phyloP scores from a whole-genome alignment of 140 eudicot species.

The Ambrosia hybrid region DNA sequence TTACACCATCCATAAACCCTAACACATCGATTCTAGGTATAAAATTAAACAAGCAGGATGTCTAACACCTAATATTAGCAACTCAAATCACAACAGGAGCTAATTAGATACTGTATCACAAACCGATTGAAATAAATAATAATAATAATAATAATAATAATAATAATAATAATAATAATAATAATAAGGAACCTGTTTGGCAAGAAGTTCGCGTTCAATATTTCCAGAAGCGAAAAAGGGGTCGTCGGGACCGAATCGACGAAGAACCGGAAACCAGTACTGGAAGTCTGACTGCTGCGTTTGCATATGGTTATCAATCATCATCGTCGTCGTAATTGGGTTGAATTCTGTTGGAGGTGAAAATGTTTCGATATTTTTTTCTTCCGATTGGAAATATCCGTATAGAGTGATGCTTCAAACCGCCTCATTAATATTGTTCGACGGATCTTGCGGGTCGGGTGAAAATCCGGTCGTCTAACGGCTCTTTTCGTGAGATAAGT shows the following conservation, averaged over 20 bases:
- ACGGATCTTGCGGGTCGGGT: conserved; percentile 23
- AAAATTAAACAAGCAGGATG: background rate
- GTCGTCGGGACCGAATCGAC: conserved; percentile 68
- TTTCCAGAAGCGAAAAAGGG: conserved; percentile 84
- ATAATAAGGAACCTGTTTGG: conserved; percentile 67
- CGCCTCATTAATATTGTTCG: conserved; percentile 22
- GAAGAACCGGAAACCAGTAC: conserved; percentile 61
- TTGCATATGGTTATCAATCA: conserved; percentile 37
- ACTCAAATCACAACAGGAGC: background rate
- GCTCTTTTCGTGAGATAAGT: conserved; percentile 8
- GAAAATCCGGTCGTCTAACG: conserved; percentile 8
- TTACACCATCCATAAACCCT: background rate
- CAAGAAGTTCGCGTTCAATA: conserved; percentile 80
- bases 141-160: no score
- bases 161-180: conserved; percentile 30
- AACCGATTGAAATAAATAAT: background rate
- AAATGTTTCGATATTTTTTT: background rate
- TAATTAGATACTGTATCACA: background rate
- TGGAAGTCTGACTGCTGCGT: conserved; percentile 41
- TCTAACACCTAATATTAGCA: no score
- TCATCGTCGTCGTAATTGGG: conserved; percentile 37
- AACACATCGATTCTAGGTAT: background rate
- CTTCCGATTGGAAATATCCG: background rate
- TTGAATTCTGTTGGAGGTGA: conserved; percentile 3
- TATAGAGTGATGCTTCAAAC: conserved; percentile 10